Percentiles rank a stretch among this genome's conserved stretches.
These are phyloP conservation scores for Blastobotrys parvus DNA, from an alignment of 805 yeast species.

Conservation along the genomic window DNA sequence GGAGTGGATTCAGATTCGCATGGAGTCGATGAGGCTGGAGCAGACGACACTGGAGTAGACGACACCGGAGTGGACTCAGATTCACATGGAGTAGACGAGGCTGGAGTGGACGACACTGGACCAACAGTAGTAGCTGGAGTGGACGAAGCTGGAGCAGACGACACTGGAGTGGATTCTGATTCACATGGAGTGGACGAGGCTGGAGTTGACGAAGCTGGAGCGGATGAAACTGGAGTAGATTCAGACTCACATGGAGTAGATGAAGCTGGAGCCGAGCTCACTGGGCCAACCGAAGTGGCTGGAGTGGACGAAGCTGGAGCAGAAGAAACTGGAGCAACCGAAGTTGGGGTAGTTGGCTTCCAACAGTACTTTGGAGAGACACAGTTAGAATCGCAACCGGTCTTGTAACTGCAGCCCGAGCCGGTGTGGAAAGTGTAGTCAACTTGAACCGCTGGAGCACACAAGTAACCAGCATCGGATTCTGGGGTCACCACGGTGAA, in stretches of 20 bases:
- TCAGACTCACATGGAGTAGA: slow-evolving; percentile 1
- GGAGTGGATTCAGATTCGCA: not conserved
- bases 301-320: slow-evolving; percentile 1
- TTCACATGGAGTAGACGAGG: slow-evolving; percentile 1
- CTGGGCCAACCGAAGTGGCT: not conserved
- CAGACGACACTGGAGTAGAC: slow-evolving; percentile 3
- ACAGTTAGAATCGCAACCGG: slow-evolving; percentile 1
- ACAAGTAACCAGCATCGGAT: not conserved
- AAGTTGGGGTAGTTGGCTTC: not conserved
- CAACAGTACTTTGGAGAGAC: slow-evolving; percentile 4
- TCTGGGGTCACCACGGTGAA: not conserved
- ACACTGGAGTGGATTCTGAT: not conserved
- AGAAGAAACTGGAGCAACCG: not conserved
- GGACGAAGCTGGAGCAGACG: slow-evolving; percentile 1
- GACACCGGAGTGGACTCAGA: slow-evolving; percentile 1
- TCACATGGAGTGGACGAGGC: not conserved
- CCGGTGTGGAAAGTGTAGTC: not conserved
- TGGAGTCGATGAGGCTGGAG: slow-evolving; percentile 3
- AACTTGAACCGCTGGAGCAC: slow-evolving; percentile 1
- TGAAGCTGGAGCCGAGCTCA: slow-evolving; percentile 1
- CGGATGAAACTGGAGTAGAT: slow-evolving; percentile 1
- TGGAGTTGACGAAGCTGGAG: slow-evolving; percentile 3
- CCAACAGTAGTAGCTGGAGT: slow-evolving; percentile 4
- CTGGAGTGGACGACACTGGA: slow-evolving; percentile 3
- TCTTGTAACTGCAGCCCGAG: not conserved